phyloP scores from a whole-genome alignment of 352 stramenopile species.

The Thalassiosira exigua region DNA sequence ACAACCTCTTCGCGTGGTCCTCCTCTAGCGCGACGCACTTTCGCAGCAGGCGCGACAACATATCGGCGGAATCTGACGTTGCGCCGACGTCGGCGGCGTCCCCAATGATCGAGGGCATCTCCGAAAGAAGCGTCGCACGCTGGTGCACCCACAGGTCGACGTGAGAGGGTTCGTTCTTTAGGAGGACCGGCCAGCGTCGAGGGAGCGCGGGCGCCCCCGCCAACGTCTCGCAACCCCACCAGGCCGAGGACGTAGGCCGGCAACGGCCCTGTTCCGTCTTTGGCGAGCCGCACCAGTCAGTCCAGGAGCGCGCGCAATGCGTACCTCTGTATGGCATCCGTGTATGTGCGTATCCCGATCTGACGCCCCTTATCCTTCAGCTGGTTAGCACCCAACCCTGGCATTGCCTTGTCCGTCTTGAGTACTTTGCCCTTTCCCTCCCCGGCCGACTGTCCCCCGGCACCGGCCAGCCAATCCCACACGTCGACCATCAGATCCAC shows the following conservation, averaged over 20 bases:
- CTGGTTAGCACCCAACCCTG: slow-evolving; percentile 62
- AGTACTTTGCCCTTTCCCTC: slow-evolving; percentile 32
- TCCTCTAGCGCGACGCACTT: slow-evolving; percentile 68
- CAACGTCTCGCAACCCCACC: slow-evolving; percentile 29
- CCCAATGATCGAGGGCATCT: slow-evolving; percentile 56
- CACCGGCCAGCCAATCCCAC: slow-evolving; percentile 40
- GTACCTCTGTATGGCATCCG: slow-evolving; percentile 72
- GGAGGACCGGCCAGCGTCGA: slow-evolving; percentile 58
- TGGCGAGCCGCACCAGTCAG: slow-evolving; percentile 29
- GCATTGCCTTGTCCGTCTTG: slow-evolving; percentile 55
- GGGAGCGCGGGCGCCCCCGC: neutral
- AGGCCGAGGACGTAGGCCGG: slow-evolving; percentile 19
- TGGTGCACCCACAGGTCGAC: slow-evolving; percentile 67
- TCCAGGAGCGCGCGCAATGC: slow-evolving; percentile 69
- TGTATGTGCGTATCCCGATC: slow-evolving; percentile 73
- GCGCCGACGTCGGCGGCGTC: too few relatives aligned
- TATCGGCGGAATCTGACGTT: slow-evolving; percentile 7
- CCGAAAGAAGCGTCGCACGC: slow-evolving; percentile 56
- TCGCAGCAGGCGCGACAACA: slow-evolving; percentile 40
- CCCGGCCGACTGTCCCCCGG: slow-evolving; percentile 3
- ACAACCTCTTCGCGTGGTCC: slow-evolving; percentile 62
- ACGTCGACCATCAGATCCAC: slow-evolving; percentile 65
- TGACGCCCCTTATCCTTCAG: slow-evolving; percentile 61
- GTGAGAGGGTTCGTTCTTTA: slow-evolving; percentile 67
- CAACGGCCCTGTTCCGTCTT: slow-evolving; percentile 3